These are phyloP conservation scores for Fragaria iinumae DNA, from an alignment of 306 rosid species.

Conservation along the genomic window DNA sequence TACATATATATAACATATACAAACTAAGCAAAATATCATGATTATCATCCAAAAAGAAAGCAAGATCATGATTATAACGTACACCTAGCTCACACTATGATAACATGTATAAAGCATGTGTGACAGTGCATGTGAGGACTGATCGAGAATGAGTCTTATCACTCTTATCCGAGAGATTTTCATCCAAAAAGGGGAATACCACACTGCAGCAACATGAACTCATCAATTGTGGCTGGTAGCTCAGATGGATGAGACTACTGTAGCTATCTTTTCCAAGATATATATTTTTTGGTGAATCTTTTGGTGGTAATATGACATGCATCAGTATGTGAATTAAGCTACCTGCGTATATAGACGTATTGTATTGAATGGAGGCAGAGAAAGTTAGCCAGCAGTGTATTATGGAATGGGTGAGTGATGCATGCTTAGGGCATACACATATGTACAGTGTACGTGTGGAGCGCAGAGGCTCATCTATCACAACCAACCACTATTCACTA, in stretches of 20 bases:
- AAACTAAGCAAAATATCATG: background rate
- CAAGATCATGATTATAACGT: background rate
- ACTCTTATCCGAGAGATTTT: background rate
- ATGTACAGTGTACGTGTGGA: background rate
- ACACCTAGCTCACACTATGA: background rate
- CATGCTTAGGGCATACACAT: background rate
- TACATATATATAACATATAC: background rate
- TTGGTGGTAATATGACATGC: background rate
- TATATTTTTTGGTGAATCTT: background rate
- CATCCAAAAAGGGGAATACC: too few relatives aligned
- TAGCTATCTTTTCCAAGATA: background rate
- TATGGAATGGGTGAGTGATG: background rate
- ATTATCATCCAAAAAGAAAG: background rate
- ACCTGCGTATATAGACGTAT: background rate
- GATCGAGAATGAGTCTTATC: background rate
- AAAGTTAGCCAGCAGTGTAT: background rate
- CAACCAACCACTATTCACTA: conserved; percentile 5
- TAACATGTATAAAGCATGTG: background rate
- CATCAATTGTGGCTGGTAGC: background rate
- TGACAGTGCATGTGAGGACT: background rate
- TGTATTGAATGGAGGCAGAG: background rate
- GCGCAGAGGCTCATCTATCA: background rate
- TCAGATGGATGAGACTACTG: background rate
- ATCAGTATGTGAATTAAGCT: background rate
- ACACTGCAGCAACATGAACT: background rate